Evolutionary conservation across 129 eudicot species (phyloP).

Genomic region (Flaveria trinervia): DNA sequence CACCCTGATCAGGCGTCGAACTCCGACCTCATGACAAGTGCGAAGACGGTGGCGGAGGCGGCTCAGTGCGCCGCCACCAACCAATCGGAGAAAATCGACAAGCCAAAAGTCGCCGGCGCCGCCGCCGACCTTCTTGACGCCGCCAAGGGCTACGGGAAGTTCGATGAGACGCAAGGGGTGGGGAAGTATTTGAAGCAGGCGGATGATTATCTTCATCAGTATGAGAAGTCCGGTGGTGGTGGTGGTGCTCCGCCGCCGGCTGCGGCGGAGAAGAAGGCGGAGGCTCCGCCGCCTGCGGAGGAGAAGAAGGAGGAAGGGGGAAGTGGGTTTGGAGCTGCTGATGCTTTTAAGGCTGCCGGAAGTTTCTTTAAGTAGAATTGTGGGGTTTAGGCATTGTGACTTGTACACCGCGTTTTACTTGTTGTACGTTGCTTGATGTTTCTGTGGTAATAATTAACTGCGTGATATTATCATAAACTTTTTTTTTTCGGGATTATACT

Average conservation of each 20-base stretch:
- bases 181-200: slow-evolving; percentile 66
- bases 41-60: slow-evolving; percentile 60
- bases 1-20: slow-evolving; percentile 20
- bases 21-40: slow-evolving; percentile 46
- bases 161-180: slow-evolving; percentile 53
- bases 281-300: slow-evolving; percentile 8
- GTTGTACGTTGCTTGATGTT: slow-evolving; percentile 20
- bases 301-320: slow-evolving; percentile 35
- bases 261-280: background rate
- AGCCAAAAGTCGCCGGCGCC: slow-evolving; percentile 58
- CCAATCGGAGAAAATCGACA: slow-evolving; percentile 55
- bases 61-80: slow-evolving; percentile 44
- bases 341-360: slow-evolving; percentile 59
- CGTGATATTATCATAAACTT: background rate
- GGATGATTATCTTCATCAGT: slow-evolving; percentile 63
- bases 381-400: slow-evolving; percentile 2
- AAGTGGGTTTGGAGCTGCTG: slow-evolving; percentile 50
- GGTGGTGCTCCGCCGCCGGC: slow-evolving; percentile 17
- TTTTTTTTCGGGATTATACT: no score
- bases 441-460: slow-evolving; percentile 4
- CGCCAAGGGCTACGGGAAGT: slow-evolving; percentile 54
- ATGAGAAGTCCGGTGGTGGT: slow-evolving; percentile 36
- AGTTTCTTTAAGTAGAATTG: slow-evolving; percentile 44
- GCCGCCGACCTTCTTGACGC: slow-evolving; percentile 60
- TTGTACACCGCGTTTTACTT: slow-evolving; percentile 26